These are phyloP conservation scores for Trichothecium roseum DNA, from an alignment of 2,329 filamentous ascomycete genomes.

Conservation along the genomic window DNA sequence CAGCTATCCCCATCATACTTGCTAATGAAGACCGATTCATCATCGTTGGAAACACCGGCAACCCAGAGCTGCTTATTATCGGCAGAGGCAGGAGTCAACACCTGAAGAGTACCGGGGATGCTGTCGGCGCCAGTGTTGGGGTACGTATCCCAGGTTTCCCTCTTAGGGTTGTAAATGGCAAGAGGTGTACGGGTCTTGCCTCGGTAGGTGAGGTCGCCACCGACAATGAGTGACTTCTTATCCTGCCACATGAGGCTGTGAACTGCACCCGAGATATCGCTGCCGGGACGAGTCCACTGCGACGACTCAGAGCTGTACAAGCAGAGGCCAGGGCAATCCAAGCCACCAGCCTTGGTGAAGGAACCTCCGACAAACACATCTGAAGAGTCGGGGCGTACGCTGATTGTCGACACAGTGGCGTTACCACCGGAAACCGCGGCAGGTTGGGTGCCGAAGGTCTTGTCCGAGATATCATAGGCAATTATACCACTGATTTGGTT, in stretches of 20 bases:
- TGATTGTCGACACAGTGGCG: conserved; percentile 67
- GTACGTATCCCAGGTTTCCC: conserved; percentile 55
- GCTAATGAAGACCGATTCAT: conserved; percentile 66
- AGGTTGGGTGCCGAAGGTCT: conserved; percentile 59
- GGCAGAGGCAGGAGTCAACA: conserved; percentile 62
- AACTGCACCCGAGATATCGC: conserved; percentile 59
- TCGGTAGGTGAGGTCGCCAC: conserved; percentile 58
- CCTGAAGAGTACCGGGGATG: conserved; percentile 72
- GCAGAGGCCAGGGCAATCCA: conserved; percentile 77
- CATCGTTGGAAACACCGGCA: conserved; percentile 53
- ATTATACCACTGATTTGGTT: conserved; percentile 62
- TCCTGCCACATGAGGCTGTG: conserved; percentile 67
- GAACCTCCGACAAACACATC: conserved; percentile 80
- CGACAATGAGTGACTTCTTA: conserved; percentile 61
- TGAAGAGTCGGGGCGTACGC: conserved; percentile 53
- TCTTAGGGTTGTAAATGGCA: conserved; percentile 60
- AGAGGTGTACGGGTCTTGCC: conserved; percentile 40
- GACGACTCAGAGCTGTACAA: conserved; percentile 58
- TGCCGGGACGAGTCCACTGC: conserved; percentile 75
- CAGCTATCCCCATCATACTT: conserved; percentile 70
- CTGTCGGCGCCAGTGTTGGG: conserved; percentile 38
- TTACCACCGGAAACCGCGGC: conserved; percentile 61
- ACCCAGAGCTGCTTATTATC: conserved; percentile 73
- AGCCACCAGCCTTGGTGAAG: conserved; percentile 72
- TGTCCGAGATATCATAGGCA: conserved; percentile 62